Percentiles rank a stretch among this genome's conserved stretches.
These are phyloP conservation scores for Gossypium lobatum DNA, from an alignment of 441 rosid species.

Conservation along the genomic window DNA sequence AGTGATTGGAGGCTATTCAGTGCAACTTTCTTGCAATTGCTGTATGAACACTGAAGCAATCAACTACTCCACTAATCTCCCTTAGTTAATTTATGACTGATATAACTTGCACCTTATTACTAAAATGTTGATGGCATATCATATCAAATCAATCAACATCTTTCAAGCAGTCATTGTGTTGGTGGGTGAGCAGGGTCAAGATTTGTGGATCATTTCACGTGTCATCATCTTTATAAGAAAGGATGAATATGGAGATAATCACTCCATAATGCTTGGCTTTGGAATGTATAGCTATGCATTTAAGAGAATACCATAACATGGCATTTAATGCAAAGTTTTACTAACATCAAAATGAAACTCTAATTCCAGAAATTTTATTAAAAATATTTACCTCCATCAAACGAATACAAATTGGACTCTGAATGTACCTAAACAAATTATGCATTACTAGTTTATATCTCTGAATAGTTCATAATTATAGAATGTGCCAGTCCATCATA, in stretches of 20 bases:
- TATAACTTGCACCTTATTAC: not conserved
- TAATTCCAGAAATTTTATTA: not conserved
- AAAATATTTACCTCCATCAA: not conserved
- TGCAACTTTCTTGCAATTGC: not conserved
- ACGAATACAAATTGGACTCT: not conserved
- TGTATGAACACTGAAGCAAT: not conserved
- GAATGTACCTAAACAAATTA: not conserved
- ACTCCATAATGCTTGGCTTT: not conserved
- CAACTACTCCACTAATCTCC: not conserved
- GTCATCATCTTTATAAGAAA: not conserved
- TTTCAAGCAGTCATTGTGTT: not conserved
- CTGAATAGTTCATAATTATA: not conserved
- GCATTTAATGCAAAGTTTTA: not conserved
- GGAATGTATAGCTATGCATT: not conserved
- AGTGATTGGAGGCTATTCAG: not conserved
- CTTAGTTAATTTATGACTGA: not conserved
- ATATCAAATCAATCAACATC: not conserved
- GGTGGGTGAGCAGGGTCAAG: slow-evolving; percentile 4
- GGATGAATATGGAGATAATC: not conserved
- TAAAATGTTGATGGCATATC: not conserved
- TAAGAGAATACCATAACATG: slow-evolving; percentile 3
- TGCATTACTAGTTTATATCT: not conserved
- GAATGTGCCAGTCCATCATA: slow-evolving; percentile 6
- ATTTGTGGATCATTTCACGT: not conserved
- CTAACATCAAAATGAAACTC: not conserved